These are phyloP conservation scores for Hypoxylon lienhwacheense DNA, from an alignment of 495 filamentous ascomycete genomes.

Conservation along the genomic window DNA sequence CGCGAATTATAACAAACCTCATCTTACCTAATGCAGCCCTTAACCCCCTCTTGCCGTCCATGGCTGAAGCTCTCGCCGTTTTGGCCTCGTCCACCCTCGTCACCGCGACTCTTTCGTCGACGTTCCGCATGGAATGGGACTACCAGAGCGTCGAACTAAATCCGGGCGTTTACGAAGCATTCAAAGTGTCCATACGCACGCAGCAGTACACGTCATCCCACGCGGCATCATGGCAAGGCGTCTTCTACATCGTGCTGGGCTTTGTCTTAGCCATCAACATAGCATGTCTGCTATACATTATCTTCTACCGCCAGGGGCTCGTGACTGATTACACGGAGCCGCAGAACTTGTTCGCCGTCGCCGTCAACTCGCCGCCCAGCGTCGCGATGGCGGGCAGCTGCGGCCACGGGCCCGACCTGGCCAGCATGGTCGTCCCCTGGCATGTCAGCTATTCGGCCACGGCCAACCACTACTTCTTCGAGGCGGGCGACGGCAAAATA, in stretches of 20 bases:
- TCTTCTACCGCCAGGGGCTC: conserved; percentile 51
- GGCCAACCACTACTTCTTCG: conserved; percentile 47
- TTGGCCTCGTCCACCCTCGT: conserved; percentile 66
- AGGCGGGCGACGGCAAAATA: conserved; percentile 29
- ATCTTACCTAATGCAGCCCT: conserved; percentile 40
- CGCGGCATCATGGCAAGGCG: conserved; percentile 55
- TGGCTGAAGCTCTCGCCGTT: conserved; percentile 68
- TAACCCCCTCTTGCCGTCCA: conserved; percentile 54
- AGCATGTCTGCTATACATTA: conserved; percentile 60
- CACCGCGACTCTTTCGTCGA: conserved; percentile 52
- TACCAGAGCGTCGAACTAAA: conserved; percentile 39
- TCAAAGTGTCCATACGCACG: conserved; percentile 58
- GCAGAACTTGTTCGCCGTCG: conserved; percentile 68
- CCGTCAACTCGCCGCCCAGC: conserved; percentile 66
- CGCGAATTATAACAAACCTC: conserved; percentile 63
- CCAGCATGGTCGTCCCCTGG: conserved; percentile 62
- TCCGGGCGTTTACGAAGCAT: conserved; percentile 51
- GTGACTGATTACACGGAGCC: conserved; percentile 75
- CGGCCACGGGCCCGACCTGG: conserved; percentile 60
- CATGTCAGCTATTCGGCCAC: conserved; percentile 51
- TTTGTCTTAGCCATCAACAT: conserved; percentile 65
- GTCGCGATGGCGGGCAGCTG: conserved; percentile 60
- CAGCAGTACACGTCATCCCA: conserved; percentile 67
- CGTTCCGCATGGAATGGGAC: conserved; percentile 59
- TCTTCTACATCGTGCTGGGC: conserved; percentile 65